Conservation (phyloP, 495 filamentous ascomycete genomes). For the Penicillium longicatenatum region DNA sequence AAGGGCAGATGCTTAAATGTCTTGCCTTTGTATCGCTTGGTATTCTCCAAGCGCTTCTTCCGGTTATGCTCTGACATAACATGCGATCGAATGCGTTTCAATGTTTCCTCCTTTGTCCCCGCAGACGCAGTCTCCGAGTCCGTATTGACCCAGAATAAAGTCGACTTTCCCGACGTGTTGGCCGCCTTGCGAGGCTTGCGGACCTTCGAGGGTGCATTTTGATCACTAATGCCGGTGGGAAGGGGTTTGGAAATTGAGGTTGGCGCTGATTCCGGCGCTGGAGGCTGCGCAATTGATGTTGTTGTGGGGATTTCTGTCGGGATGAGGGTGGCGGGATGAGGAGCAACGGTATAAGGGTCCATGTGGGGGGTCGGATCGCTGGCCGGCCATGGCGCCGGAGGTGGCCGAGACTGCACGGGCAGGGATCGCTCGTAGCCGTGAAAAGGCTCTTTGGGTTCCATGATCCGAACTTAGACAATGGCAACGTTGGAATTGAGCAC, state of each 20-base stretch:
- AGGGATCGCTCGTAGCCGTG: conserved; percentile 28
- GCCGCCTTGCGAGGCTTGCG: conserved; percentile 44
- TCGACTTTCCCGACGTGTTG: conserved; percentile 41
- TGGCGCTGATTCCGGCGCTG: background rate
- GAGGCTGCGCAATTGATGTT: background rate
- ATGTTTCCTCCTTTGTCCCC: conserved; percentile 46
- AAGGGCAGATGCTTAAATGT: conserved; percentile 47
- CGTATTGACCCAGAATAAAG: conserved; percentile 51
- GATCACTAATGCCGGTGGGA: conserved; percentile 16
- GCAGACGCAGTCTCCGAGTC: conserved; percentile 42
- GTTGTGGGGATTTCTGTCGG: background rate
- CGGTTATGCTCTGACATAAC: conserved; percentile 55
- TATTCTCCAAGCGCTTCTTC: conserved; percentile 49
- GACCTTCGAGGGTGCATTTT: conserved; percentile 34
- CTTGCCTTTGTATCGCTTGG: conserved; percentile 47
- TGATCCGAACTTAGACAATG: conserved; percentile 25
- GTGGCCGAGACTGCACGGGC: conserved; percentile 30
- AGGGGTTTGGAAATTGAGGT: background rate
- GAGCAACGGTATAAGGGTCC: conserved; percentile 17
- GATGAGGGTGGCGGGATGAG: conserved; percentile 2
- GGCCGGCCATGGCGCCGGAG: conserved; percentile 17
- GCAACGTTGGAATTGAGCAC: conserved; percentile 12
- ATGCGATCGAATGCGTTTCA: conserved; percentile 53
- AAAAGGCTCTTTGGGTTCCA: conserved; percentile 39
- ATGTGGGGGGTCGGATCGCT: conserved; percentile 19